These are phyloP conservation scores for Tricholoma hemisulphureum DNA, from an alignment of 768 basidiomycete species.

Conservation along the genomic window DNA sequence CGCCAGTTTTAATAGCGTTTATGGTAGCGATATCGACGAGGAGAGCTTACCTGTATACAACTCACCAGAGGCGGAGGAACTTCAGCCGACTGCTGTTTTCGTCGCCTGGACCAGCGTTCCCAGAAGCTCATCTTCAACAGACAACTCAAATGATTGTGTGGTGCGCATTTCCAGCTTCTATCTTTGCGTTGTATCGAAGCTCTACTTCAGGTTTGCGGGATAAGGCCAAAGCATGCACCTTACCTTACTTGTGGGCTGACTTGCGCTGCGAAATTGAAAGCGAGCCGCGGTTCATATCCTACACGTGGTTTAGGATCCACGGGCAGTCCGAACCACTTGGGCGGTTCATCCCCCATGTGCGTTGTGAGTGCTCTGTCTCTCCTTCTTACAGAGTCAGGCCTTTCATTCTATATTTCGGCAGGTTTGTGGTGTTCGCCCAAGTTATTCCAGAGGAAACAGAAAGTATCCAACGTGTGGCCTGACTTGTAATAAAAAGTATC, in stretches of 20 bases:
- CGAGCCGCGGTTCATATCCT: neutral
- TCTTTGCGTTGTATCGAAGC: neutral
- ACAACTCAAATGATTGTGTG: neutral
- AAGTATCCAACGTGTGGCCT: conserved; percentile 26
- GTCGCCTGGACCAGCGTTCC: neutral
- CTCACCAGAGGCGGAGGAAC: neutral
- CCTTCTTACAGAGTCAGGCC: neutral
- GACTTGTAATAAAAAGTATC: conserved; percentile 17
- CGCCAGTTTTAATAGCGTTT: conserved; percentile 1
- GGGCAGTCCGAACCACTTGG: neutral
- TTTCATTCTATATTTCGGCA: conserved; percentile 2
- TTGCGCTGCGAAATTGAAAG: neutral
- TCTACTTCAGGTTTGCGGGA: neutral
- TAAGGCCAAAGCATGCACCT: neutral
- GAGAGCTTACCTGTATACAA: neutral
- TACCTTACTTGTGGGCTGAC: neutral
- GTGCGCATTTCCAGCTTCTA: neutral
- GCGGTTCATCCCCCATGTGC: neutral
- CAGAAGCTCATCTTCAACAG: neutral
- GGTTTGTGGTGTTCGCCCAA: conserved; percentile 21
- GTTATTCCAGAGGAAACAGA: conserved; percentile 18
- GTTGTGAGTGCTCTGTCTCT: neutral
- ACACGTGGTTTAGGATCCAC: neutral
- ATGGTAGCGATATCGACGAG: conserved; percentile 4
- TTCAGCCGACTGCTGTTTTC: neutral